Base-by-base conservation (phyloP, 2,329 filamentous ascomycete genomes). In the Cladosporium sp. region DNA sequence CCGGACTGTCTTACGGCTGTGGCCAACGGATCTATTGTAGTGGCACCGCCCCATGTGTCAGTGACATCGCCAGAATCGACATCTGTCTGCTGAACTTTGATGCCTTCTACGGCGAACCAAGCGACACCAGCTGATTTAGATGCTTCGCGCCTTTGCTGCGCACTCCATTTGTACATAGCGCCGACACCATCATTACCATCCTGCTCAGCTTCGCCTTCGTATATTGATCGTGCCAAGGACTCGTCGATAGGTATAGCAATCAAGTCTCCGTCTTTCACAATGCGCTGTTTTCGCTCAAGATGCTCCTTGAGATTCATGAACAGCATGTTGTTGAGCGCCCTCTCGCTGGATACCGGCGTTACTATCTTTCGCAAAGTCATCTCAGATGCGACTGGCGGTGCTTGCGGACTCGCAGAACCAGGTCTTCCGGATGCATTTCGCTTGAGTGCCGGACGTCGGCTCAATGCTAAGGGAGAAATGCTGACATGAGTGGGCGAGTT, bases 1-100 rank as follows among this genome's bases (percentile, higher is more conserved):
- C 94, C 94, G 35, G 92, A 91, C 68, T 96, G 91, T 58, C 92
- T 89, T 80, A 97, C 93, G 59, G 91, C 88, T 3, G 95, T 95
- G 58, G 86, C 89, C 6, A 87, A 83, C 44, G 90, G 89, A 71
- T 97, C 93, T 49, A 99, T 90, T 47, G 88, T 88, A 2, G 89
- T 90, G 37, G 93, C 86, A 1, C 89, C 89, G 36, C 90, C 91
- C 94, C 94, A 99, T 8, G 86, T 77, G 55, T 89, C 86, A 48
- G 83, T 78, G 8, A 86, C 77, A 53, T 89, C 86, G 49, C 83
- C 78, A 13, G 83, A 83, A 34, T 85, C 82, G n/a, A 83, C 66
- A 10, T 73, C 65, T 7, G 70, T 65, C 5, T 24, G 51, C n/a
- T 74, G 71, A 8, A 77, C 74, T 45, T 76, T 74, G 34, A 95